A percentile compares a stretch with the other conserved stretches of the same genome.
These are phyloP conservation scores for Termitomyces heimii DNA, from an alignment of 768 basidiomycete genomes.

Conservation along the genomic window DNA sequence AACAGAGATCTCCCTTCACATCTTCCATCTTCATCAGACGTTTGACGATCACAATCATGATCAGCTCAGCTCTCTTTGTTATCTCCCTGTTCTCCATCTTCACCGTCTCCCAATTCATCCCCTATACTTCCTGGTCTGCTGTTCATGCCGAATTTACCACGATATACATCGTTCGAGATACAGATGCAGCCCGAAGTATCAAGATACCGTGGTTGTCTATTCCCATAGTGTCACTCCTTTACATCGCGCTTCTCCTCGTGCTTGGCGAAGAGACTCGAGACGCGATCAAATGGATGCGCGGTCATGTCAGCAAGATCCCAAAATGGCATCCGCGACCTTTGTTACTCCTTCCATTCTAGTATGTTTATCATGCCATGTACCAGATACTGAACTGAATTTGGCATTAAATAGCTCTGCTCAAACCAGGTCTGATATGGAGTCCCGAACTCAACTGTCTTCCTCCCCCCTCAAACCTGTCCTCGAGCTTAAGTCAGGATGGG, in stretches of 20 bases:
- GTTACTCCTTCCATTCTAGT: slow-evolving; percentile 19
- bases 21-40: slow-evolving; percentile 51
- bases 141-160: slow-evolving; percentile 37
- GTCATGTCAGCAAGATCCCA: neutral
- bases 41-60: slow-evolving; percentile 39
- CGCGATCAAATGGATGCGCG: slow-evolving; percentile 26
- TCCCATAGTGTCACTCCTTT: slow-evolving; percentile 31
- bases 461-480: slow-evolving; percentile 20
- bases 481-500: slow-evolving; percentile 45
- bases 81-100: slow-evolving; percentile 33
- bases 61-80: slow-evolving; percentile 36
- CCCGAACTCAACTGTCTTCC: slow-evolving; percentile 16
- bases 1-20: slow-evolving; percentile 35
- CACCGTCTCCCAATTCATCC: slow-evolving; percentile 21
- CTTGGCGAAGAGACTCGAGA: slow-evolving; percentile 36
- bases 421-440: slow-evolving; percentile 5
- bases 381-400: neutral
- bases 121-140: slow-evolving; percentile 40
- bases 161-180: slow-evolving; percentile 25
- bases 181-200: slow-evolving; percentile 20
- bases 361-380: slow-evolving; percentile 2
- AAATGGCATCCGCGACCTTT: slow-evolving; percentile 7
- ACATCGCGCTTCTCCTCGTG: slow-evolving; percentile 27
- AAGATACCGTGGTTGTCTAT: slow-evolving; percentile 34
- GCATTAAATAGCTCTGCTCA: slow-evolving; percentile 3